Evolutionary conservation across 495 filamentous ascomycete genomes (phyloP), one percentile per base, ranked within the genome.

Genomic region (Friedmanniomyces simplex): DNA sequence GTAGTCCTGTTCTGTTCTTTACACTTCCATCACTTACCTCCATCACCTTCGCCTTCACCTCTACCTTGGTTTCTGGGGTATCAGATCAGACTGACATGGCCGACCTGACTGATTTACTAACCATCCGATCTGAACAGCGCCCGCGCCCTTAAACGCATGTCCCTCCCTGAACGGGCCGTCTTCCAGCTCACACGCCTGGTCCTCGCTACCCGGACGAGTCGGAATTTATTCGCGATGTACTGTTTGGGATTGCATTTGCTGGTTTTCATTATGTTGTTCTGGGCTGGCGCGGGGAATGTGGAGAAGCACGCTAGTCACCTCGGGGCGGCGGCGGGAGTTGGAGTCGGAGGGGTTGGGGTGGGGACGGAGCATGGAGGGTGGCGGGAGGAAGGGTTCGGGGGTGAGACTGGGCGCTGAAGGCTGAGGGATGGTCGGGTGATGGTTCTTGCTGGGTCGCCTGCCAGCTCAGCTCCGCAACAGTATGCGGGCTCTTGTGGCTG

Each of bases 161-260:
- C 81, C 58, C 71, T 96, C 5, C 88, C 89, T 0, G 93, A 99
- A 73, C 77, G 94, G 25, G 75, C 89, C 14, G 85, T 99, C 18
- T 95, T 93, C 71, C 90, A 89, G 13, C 78, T 96, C 56, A 95
- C 93, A 21, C 79, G 89, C 50, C 85, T 95, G 68, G 88, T 97
- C 50, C 74, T 99, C 54, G 90, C 91, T 34, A 95, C 87, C 39
- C 76, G 93, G 53, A 88, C 86, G 12, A 95, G 90, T 69, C 76
- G 93, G 54, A 97, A 96, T 69, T 69, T 99, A 43, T 99, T 99
- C 69, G 94, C 91, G n/a, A 81, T 78, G 14, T 99, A 99, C 68
- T 96, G 89, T 68, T 75, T 96, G 18, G 86, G 83, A 41, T 76
- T 97, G 57, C 93, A 98, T 73, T 58, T 96, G 48, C 71, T 97